phyloP scores from a whole-genome alignment of 2,329 filamentous ascomycete genomes.

The Pseudogymnoascus sp. region DNA sequence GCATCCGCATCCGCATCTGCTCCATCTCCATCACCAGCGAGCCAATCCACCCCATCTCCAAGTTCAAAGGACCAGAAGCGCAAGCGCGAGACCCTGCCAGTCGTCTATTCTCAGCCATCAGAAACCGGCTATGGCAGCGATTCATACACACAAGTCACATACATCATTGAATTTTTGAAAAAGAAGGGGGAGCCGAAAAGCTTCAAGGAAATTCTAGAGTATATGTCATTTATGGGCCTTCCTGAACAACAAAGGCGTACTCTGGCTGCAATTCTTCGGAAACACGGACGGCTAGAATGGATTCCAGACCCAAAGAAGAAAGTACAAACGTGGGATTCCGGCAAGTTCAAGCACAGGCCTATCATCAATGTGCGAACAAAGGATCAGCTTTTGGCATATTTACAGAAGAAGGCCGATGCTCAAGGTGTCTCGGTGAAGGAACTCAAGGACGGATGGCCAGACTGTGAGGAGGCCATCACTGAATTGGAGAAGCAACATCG shows the following conservation, averaged over 20 bases:
- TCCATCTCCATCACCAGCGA: conserved; percentile 55
- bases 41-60: conserved; percentile 42
- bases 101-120: conserved; percentile 69
- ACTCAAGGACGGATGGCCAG: conserved; percentile 91
- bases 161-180: conserved; percentile 76
- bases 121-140: conserved; percentile 69
- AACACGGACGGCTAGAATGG: conserved; percentile 52
- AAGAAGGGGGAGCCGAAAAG: conserved; percentile 60
- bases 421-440: conserved; percentile 79
- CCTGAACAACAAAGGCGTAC: conserved; percentile 53
- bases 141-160: conserved; percentile 80
- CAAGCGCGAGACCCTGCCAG: conserved; percentile 43
- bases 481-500: conserved; percentile 69
- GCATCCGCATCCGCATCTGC: conserved; percentile 45
- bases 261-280: conserved; percentile 60
- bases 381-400: conserved; percentile 67
- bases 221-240: conserved; percentile 62
- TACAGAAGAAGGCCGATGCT: conserved; percentile 75
- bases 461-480: conserved; percentile 70
- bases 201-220: conserved; percentile 70
- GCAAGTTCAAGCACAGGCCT: conserved; percentile 76
- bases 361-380: conserved; percentile 74
- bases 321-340: conserved; percentile 57
- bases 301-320: conserved; percentile 50
- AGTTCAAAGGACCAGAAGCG: conserved; percentile 41